These are phyloP conservation scores for Yamadazyma olivae DNA, from an alignment of 805 yeast genomes.

Conservation along the genomic window DNA sequence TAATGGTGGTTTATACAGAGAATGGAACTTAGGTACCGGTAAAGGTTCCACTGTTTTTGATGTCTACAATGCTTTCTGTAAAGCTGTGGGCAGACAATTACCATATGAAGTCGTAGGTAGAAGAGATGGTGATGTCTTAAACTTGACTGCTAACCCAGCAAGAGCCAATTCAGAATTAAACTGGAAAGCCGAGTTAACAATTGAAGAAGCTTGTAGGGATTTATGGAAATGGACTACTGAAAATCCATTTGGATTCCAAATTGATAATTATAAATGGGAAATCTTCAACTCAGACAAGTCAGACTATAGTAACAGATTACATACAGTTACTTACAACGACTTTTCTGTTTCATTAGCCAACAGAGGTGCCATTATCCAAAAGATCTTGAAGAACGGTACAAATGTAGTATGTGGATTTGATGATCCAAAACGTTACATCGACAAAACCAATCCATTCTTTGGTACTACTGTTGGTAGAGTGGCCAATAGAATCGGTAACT, in stretches of 20 bases:
- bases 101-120: constrained; percentile 66
- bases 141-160: constrained; percentile 68
- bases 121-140: constrained; percentile 73
- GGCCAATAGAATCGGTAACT: constrained; percentile 57
- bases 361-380: constrained; percentile 51
- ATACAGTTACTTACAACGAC: constrained; percentile 28
- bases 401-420: constrained; percentile 40
- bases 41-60: constrained; percentile 77
- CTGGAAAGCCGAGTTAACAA: constrained; percentile 57
- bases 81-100: constrained; percentile 60
- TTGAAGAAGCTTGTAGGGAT: constrained; percentile 66
- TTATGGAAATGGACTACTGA: constrained; percentile 75
- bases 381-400: constrained; percentile 35
- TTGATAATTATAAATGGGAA: constrained; percentile 32
- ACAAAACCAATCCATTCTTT: constrained; percentile 45
- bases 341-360: constrained; percentile 43
- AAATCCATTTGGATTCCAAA: constrained; percentile 61
- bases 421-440: constrained; percentile 25
- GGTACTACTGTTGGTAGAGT: constrained; percentile 67
- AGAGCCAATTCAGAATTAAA: constrained; percentile 64
- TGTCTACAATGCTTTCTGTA: constrained; percentile 60
- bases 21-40: constrained; percentile 85
- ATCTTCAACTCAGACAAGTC: constrained; percentile 18
- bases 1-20: constrained; percentile 54
- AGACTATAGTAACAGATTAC: constrained; percentile 32